Percentiles rank a stretch among this genome's conserved stretches.
Conservation (phyloP, 805 yeast species). For the Kodamaea fukazawae region DNA sequence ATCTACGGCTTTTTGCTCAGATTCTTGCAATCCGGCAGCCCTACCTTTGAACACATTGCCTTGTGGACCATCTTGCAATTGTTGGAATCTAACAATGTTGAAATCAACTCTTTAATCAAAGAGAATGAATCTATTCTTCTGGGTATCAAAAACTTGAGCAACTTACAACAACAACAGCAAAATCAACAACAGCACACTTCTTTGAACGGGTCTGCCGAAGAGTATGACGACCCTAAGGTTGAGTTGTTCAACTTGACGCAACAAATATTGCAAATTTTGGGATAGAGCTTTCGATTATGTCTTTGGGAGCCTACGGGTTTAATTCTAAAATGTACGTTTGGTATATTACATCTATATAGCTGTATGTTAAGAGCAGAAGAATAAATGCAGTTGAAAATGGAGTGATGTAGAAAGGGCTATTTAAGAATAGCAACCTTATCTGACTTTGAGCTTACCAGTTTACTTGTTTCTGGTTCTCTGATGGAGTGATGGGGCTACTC, state of each 20-base stretch:
- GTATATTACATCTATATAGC: too few relatives aligned
- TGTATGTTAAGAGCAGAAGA: too few relatives aligned
- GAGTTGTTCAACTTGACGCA: conserved; percentile 66
- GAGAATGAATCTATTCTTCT: conserved; percentile 52
- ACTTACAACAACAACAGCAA: conserved; percentile 34
- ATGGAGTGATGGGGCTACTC: too few relatives aligned
- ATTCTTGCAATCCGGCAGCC: conserved; percentile 78
- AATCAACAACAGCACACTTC: conserved; percentile 16
- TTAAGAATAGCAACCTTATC: not conserved
- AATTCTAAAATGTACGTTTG: not conserved
- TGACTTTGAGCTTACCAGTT: too few relatives aligned
- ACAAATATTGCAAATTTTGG: conserved; percentile 58
- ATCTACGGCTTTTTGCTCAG: conserved; percentile 77
- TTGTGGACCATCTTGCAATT: conserved; percentile 94
- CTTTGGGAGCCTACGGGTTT: conserved; percentile 1
- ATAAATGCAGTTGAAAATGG: too few relatives aligned
- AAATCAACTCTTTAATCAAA: conserved; percentile 55
- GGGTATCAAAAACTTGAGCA: conserved; percentile 50
- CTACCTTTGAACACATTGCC: conserved; percentile 97
- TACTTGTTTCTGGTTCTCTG: not conserved
- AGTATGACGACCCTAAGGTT: conserved; percentile 57
- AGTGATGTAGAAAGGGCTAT: too few relatives aligned
- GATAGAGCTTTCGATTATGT: conserved; percentile 16
- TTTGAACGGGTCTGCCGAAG: conserved; percentile 15
- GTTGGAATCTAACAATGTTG: conserved; percentile 77